Conservation (phyloP, 805 yeast genomes). For the Kazachstania kunashirensis region DNA sequence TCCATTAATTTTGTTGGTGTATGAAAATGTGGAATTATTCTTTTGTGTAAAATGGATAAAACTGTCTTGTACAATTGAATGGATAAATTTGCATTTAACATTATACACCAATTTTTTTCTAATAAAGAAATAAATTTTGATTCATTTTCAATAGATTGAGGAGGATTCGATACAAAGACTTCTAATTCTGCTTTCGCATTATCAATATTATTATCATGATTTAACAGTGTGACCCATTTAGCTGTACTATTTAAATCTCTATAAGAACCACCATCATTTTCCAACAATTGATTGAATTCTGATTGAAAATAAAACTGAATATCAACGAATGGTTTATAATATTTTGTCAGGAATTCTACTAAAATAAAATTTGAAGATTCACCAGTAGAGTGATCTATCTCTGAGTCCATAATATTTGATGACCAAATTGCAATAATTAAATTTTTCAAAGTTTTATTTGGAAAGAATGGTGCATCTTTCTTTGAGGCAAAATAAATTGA, state of each 20-base stretch:
- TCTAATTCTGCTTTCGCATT: slow-evolving; percentile 29
- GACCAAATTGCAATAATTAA: slow-evolving; percentile 34
- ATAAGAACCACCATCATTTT: slow-evolving; percentile 15
- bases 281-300: slow-evolving; percentile 31
- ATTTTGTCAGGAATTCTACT: slow-evolving; percentile 47
- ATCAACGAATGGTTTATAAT: slow-evolving; percentile 58
- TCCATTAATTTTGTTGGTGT: slow-evolving; percentile 86
- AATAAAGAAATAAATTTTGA: slow-evolving; percentile 50
- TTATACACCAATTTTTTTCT: slow-evolving; percentile 57
- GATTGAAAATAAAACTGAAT: slow-evolving; percentile 64
- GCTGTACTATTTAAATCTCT: slow-evolving; percentile 20
- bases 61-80: slow-evolving; percentile 56
- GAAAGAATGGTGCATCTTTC: slow-evolving; percentile 49
- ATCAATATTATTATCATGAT: slow-evolving; percentile 27
- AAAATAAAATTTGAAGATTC: slow-evolving; percentile 37
- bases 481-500: slow-evolving; percentile 42
- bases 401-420: slow-evolving; percentile 22
- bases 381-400: slow-evolving; percentile 38
- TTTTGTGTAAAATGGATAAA: slow-evolving; percentile 64
- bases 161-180: slow-evolving; percentile 38
- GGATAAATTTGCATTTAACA: slow-evolving; percentile 42
- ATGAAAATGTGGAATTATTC: slow-evolving; percentile 70
- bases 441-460: slow-evolving; percentile 41
- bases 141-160: slow-evolving; percentile 34
- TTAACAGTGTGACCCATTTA: slow-evolving; percentile 33